These are phyloP conservation scores for Phytophthora aleatoria DNA, from an alignment of 352 stramenopile species.

Conservation along the genomic window DNA sequence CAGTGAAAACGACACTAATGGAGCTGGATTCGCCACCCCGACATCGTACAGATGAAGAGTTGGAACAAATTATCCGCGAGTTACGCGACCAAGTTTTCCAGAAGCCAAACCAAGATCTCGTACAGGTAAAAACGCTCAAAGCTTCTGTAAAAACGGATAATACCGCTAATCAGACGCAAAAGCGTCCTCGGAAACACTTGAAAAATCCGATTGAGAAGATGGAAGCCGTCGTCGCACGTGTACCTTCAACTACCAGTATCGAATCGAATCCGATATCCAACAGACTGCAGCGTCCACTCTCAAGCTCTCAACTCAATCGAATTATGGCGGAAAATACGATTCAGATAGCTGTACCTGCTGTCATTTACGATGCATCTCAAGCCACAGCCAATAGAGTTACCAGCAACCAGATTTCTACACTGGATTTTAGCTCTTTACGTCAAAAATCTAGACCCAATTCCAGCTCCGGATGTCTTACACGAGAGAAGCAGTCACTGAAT, in stretches of 20 bases:
- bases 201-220: slow-evolving; percentile 73
- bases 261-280: slow-evolving; percentile 7
- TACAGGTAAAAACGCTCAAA: not conserved
- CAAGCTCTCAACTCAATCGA: slow-evolving; percentile 21
- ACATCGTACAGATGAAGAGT: slow-evolving; percentile 54
- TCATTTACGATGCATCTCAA: slow-evolving; percentile 22
- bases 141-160: not conserved
- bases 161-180: slow-evolving; percentile 2
- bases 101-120: slow-evolving; percentile 16
- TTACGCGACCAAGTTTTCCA: slow-evolving; percentile 58
- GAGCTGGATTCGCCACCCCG: slow-evolving; percentile 6
- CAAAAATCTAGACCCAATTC: slow-evolving; percentile 13
- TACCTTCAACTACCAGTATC: slow-evolving; percentile 2
- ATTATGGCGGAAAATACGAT: slow-evolving; percentile 23
- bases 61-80: slow-evolving; percentile 73
- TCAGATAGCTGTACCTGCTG: slow-evolving; percentile 29
- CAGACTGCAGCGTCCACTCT: slow-evolving; percentile 30
- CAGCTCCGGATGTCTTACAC: slow-evolving; percentile 3
- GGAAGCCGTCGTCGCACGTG: slow-evolving; percentile 16
- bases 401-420: slow-evolving; percentile 2
- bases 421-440: slow-evolving; percentile 17
- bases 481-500: slow-evolving; percentile 18
- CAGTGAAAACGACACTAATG: not conserved
- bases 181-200: slow-evolving; percentile 45
- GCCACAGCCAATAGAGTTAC: not conserved